Percentiles rank a stretch among this genome's conserved stretches.
These are phyloP conservation scores for Pythium angustatum DNA, from an alignment of 352 stramenopile genomes.

Conservation along the genomic window DNA sequence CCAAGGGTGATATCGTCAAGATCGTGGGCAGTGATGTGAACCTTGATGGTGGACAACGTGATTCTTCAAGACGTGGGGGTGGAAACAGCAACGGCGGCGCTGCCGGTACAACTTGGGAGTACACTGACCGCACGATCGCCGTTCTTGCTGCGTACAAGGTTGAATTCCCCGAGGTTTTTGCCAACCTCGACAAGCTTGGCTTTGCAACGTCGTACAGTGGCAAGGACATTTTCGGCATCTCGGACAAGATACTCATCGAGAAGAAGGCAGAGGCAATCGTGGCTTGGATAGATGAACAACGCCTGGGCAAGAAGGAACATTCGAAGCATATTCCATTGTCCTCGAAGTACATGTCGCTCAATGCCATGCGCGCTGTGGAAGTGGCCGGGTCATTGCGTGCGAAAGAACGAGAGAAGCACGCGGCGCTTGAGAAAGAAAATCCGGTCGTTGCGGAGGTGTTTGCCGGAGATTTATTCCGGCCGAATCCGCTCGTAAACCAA, in stretches of 20 bases:
- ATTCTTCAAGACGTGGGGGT: slow-evolving; percentile 25
- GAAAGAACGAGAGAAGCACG: slow-evolving; percentile 58
- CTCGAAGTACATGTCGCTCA: slow-evolving; percentile 92
- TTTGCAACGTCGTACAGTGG: slow-evolving; percentile 90
- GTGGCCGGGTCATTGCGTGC: slow-evolving; percentile 62
- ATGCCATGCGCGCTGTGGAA: slow-evolving; percentile 94
- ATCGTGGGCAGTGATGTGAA: slow-evolving; percentile 86
- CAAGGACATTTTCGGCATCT: slow-evolving; percentile 85
- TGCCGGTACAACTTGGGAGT: slow-evolving; percentile 91
- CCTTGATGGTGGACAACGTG: slow-evolving; percentile 36
- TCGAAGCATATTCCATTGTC: slow-evolving; percentile 92
- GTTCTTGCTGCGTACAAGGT: slow-evolving; percentile 93
- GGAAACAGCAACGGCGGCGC: slow-evolving; percentile 15
- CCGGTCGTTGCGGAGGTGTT: slow-evolving; percentile 46
- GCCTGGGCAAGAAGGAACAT: slow-evolving; percentile 83
- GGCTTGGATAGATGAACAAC: slow-evolving; percentile 92
- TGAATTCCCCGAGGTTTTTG: slow-evolving; percentile 93
- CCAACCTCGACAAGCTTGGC: slow-evolving; percentile 79
- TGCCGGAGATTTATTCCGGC: slow-evolving; percentile 67
- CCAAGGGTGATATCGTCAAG: slow-evolving; percentile 90
- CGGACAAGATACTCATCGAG: slow-evolving; percentile 53
- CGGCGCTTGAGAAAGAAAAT: slow-evolving; percentile 35
- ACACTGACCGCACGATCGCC: slow-evolving; percentile 93
- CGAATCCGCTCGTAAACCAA: slow-evolving; percentile 76
- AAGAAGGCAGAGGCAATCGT: slow-evolving; percentile 79